Base-by-base conservation (phyloP, 1,139 yeast species). In the Ogataea hybrid region DNA sequence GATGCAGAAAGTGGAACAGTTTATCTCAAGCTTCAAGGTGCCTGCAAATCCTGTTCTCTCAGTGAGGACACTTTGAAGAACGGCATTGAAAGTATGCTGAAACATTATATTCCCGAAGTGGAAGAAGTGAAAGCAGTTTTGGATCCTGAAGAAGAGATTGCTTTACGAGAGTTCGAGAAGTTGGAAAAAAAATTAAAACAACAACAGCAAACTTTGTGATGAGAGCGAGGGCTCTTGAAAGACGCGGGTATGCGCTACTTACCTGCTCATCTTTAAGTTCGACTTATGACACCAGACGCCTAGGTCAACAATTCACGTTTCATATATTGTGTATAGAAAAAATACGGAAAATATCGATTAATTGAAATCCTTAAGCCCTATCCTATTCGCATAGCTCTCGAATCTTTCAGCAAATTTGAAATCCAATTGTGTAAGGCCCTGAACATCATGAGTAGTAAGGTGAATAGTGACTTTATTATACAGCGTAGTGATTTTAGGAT, bases 71-170 rank as follows among this genome's bases (percentile, higher is more conserved):
- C 95, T 3, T 70, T 86, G 50, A 84, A 82, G 57, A 76, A 81
- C 56, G 95, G 95, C 21, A 85, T 86, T 41, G 95, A 86, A 62
- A 70, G 83, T 37, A 86, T 86, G 95, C 71, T 86, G 61, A 84
- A 77, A 71, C 89, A 86, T 62, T 86, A 86, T 56, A 81, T 86
- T 25, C 94, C 86, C 51, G 95, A 85, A 58, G 95, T 86, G 28
- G 73, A 75, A 42, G 84, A 82, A 44, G 92, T 86, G 8, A 79
- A 75, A 59, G 89, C 85, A 51, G 80, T 83, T 2, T 57, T 76
- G 40, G 81, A 76, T 44, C 76, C 76, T n/a, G 81, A 75, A 48
- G 84, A 78, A 50, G 74, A 70, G 57, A 67, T 71, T 31, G 84
- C 88, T 1, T 61, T 83, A 43, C 74, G 75, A 47, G 89, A 84